Base-by-base conservation (phyloP, 805 yeast genomes). In the Candida hungchunana region DNA sequence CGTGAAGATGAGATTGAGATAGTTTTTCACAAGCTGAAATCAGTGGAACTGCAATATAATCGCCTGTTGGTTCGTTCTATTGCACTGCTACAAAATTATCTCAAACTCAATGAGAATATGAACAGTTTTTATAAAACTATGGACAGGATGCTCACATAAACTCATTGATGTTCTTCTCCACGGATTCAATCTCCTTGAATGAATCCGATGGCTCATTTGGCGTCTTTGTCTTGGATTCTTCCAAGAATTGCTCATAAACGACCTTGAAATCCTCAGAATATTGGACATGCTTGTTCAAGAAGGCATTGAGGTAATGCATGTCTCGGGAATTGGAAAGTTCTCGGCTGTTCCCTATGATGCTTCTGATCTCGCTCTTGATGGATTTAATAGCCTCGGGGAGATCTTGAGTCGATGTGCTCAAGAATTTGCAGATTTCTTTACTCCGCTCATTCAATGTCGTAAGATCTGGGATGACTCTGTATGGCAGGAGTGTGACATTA, bases 81-180 rank as follows among this genome's bases (percentile, higher is more conserved):
- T 3, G 40, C 40, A 7, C 8, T 53, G 14, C 22, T 53, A 12
- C 55, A 50, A 27, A 54, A 54, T 31, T 52, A 40, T 21, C 29
- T 53, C 9, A 42, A 48, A n/a, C 16, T 53, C 23, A 40, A 37
- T 19, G 44, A 40, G 2, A 48, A 49, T 26, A 47, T 48, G 24
- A 42, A 46, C 18, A 31, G 36, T 7, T 36, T 37, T 11, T 34
- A 30, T 22, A 16, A 21, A 25, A 20, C 25, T 9, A 4, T n/a
- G 17, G 34, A 37, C 20, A 14, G 7, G 4, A 20, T 11, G 6
- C 8, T 33, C 17, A 38, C 8, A 38, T 18, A 15, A 45, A 47
- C 37, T 14, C 27, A 7, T 23, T 22, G 12, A 20, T 22, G 19
- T 22, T 17, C 29, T 26, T 31, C 20, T 26, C 14, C 24, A 13